Evolutionary conservation across 176 grass and related monocot species (phyloP), one percentile per base, ranked within the genome.

Genomic region (Juncus effusus): DNA sequence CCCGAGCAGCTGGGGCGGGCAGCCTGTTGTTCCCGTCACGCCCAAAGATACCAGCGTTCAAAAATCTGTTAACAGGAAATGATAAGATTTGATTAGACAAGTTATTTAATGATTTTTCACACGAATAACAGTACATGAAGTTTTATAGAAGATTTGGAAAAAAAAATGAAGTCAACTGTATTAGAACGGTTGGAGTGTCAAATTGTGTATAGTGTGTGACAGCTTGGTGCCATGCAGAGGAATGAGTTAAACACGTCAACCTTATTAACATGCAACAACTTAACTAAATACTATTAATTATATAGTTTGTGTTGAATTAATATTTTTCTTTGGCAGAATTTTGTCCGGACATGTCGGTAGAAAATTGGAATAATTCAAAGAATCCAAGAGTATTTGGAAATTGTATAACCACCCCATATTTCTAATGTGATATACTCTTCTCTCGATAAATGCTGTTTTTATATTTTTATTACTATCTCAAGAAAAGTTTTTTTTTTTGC

Each of bases 1-100:
- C 84, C 13, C 88, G 88, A 9, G 81, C 74, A 1, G 84, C 71
- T 28, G 85, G 78, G 0, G 84, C 78, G 49, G 88, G 88, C 42
- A 92, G 84, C 3, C 63, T 82, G 55, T 92, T 85, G 61, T 87
- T 78, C 6, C 53, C 65, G 16, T 85, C 84, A 7, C 74, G 77
- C 37, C 88, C 88, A 61, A 92, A 92, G 38, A 85, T 85, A 40
- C 88, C 88, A 3, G 84, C 88, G 35, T 92, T 92, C 35, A 92
- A 82, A 67, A 84, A 82, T 80, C 89, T 78, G 53, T 6, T 19
- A 41, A 41, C 13, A 9, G 3, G 12, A 56, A 60, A 63, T 41
- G 59, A 2, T 4, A 5, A 13, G 16, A 61, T 6, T 54, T 45
- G 64, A 52, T 73, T 41, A 72, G 72, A 77, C 76, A 38, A 54